A percentile compares a stretch with the other conserved stretches of the same genome.
Conservation (phyloP, 306 rosid genomes). For the Macrotyloma uniflorum region DNA sequence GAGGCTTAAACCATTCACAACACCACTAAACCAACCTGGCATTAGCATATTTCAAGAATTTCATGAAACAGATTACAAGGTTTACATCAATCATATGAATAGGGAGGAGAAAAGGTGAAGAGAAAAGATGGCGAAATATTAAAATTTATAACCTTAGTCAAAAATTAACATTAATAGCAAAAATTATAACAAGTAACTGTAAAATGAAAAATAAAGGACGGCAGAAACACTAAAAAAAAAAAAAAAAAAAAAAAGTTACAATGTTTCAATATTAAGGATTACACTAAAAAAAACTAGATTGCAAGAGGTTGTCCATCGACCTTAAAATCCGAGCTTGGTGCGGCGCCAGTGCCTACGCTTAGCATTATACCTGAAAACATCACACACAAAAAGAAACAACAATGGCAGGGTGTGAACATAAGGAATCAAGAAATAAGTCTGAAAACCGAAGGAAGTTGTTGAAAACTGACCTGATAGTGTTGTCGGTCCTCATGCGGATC, state of each 20-base stretch:
- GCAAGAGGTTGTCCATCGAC: background rate
- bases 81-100: background rate
- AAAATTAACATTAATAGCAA: background rate
- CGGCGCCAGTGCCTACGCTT: constrained; percentile 98
- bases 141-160: background rate
- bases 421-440: background rate
- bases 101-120: background rate
- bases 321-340: constrained; percentile 82
- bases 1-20: background rate
- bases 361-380: constrained; percentile 71
- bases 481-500: constrained; percentile 86
- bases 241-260: no score
- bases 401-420: background rate
- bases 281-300: constrained; percentile 20
- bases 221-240: background rate
- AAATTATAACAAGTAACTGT: background rate
- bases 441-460: background rate
- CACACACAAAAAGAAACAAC: background rate
- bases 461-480: constrained; percentile 65
- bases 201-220: background rate
- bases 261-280: background rate
- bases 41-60: background rate
- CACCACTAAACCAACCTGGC: no score
- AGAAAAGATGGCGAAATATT: no score
- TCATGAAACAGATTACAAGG: no score